Percentiles rank a stretch among this genome's conserved stretches.
Conservation (phyloP, 441 rosid genomes). For the Sinapis alba region DNA sequence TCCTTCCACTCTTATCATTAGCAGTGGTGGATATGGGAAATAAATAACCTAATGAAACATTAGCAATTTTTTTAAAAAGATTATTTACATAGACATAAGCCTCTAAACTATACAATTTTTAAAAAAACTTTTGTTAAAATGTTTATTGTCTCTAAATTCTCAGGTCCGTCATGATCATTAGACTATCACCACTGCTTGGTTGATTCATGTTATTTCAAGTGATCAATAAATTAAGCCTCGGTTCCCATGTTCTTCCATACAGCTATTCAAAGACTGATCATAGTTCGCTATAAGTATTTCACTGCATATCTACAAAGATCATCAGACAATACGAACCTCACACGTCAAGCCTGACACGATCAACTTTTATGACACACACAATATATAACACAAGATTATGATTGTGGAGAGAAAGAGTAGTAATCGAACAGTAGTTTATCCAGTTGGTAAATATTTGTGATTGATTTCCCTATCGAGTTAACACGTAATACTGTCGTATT, state of each 20-base stretch:
- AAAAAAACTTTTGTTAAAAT: no score
- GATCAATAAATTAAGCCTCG: not conserved
- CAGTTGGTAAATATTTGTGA: not conserved
- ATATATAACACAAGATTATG: not conserved
- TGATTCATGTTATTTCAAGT: not conserved
- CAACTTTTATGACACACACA: not conserved
- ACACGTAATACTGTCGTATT: slow-evolving; percentile 2
- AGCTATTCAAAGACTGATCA: slow-evolving; percentile 6
- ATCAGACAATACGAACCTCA: not conserved
- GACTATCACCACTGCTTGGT: not conserved
- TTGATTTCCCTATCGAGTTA: not conserved
- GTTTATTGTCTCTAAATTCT: no score
- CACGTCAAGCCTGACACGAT: not conserved
- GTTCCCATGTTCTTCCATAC: not conserved
- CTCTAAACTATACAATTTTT: no score
- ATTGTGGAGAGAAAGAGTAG: not conserved
- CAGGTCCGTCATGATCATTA: not conserved
- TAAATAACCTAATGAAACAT: no score
- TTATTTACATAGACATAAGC: no score
- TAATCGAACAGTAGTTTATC: not conserved
- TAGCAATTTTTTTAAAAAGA: no score
- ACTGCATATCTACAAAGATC: not conserved
- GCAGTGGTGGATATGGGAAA: no score
- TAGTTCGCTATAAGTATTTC: not conserved
- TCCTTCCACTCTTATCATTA: not conserved